Evolutionary conservation across 768 basidiomycete genomes (phyloP), one percentile per base, ranked within the genome.

Genomic region (Xerocomellus intermedius): DNA sequence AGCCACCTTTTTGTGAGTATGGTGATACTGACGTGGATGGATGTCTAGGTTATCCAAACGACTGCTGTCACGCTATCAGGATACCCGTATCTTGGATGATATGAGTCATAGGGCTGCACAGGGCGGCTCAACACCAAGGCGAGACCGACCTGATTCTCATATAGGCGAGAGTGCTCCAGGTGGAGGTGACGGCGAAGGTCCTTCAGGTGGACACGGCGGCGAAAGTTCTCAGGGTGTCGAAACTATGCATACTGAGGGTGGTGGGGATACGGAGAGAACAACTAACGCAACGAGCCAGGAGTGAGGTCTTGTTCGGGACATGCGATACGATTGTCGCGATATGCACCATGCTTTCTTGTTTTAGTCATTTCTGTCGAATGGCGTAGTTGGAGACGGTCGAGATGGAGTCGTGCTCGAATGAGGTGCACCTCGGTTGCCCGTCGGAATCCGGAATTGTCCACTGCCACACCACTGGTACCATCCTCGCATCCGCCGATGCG

Each of bases 61-160:
- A 14, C 13, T 47, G 8, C 17, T 41, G 35, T 46, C 52, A 2
- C 32, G 32, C 17, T 37, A 37, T 37, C 35, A 42, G 6, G 45
- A 59, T 22, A 41, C 5, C 14, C 58, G 48, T n/a, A 41, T 60
- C 16, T 41, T 59, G 58, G 26, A 49, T 3, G 0, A 17, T 5
- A 16, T 59, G 42, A 41, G 41, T 17, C 33, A 12, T 7, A 17
- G 30, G 35, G 17, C 36, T 10, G 16, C 12, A 16, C 28, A 8
- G 13, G 28, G 13, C 22, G 21, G n/a, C n/a, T n/a, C n/a, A 10
- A 2, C 9, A 14, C 2, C 9, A 21, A 28, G 35, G 4, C 14
- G 28, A 21, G 54, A 17, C 43, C 8, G 19, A 24, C 10, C 16
- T 1, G 33, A 12, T 4, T 0, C 2, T 8, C 44, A n/a, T n/a